phyloP scores from a whole-genome alignment of 768 basidiomycete species.

The Leccinum aurantiacum region DNA sequence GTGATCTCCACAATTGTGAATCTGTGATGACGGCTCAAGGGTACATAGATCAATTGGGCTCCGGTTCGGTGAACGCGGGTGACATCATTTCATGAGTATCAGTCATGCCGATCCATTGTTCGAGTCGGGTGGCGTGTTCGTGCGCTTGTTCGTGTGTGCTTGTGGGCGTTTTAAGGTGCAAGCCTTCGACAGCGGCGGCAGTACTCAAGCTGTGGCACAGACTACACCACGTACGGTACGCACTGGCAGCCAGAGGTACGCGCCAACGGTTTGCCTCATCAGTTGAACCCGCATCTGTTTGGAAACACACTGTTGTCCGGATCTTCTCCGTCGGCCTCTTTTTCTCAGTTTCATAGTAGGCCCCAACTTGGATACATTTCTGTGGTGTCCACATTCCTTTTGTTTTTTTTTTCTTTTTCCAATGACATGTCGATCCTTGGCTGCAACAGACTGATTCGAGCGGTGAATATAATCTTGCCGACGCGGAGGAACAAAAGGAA shows the following conservation, averaged over 20 bases:
- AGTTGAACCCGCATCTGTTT: background rate
- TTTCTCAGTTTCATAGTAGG: background rate
- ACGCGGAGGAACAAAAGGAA: background rate
- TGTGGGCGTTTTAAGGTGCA: background rate
- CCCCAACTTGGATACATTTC: background rate
- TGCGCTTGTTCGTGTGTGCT: background rate
- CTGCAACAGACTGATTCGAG: background rate
- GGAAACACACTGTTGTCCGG: background rate
- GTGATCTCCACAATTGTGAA: no score
- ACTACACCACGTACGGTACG: background rate
- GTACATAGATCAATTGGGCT: background rate
- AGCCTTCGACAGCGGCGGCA: background rate
- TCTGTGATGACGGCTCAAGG: no score
- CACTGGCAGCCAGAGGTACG: background rate
- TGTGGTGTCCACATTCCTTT: background rate
- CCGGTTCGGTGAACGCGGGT: background rate
- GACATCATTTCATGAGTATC: background rate
- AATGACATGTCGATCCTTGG: background rate
- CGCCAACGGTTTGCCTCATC: background rate
- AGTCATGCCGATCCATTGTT: background rate
- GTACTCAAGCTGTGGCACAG: background rate
- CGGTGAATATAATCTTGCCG: background rate
- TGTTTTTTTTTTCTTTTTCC: background rate
- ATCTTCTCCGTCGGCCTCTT: background rate
- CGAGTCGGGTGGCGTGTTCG: background rate